These are phyloP conservation scores for Aspergillus ochraceoroseus DNA, from an alignment of 2,329 filamentous ascomycete genomes.

Conservation along the genomic window DNA sequence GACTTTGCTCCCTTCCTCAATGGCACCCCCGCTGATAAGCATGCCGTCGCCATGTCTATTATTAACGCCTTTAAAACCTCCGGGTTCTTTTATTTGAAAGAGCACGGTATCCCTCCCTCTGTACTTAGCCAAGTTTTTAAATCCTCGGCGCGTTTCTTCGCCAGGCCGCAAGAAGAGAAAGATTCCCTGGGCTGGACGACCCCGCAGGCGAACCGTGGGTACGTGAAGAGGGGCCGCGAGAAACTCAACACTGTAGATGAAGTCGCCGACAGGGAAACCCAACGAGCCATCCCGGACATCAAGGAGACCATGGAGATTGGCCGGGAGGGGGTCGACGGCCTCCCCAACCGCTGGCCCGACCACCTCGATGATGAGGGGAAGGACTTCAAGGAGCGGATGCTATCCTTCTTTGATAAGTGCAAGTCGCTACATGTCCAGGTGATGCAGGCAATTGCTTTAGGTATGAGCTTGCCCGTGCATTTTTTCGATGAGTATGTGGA, in stretches of 20 bases:
- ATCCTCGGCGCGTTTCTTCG: constrained; percentile 67
- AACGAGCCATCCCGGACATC: constrained; percentile 48
- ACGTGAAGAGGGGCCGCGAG: constrained; percentile 65
- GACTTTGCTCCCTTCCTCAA: constrained; percentile 70
- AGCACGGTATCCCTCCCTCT: constrained; percentile 63
- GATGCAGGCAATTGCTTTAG: constrained; percentile 81
- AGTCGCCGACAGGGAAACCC: constrained; percentile 53
- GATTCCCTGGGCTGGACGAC: constrained; percentile 65
- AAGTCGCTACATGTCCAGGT: constrained; percentile 69
- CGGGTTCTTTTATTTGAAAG: constrained; percentile 83
- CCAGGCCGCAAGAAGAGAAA: constrained; percentile 58
- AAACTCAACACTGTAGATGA: constrained; percentile 61
- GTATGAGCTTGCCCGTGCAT: constrained; percentile 62
- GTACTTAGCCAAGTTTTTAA: constrained; percentile 60
- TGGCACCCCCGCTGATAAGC: constrained; percentile 57
- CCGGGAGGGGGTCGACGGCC: constrained; percentile 54
- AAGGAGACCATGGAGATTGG: constrained; percentile 62
- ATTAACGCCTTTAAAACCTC: constrained; percentile 76
- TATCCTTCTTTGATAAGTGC: constrained; percentile 68
- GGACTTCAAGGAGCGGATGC: constrained; percentile 67
- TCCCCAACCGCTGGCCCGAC: constrained; percentile 75
- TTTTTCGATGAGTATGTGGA: constrained; percentile 76
- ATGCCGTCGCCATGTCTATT: constrained; percentile 64
- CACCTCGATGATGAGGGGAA: constrained; percentile 50
- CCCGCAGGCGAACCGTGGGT: constrained; percentile 68